A percentile compares a stretch with the other conserved stretches of the same genome.
Evolutionary conservation across 257 asterid genomes (phyloP).

Genomic region (Solanum chiquidenum): DNA sequence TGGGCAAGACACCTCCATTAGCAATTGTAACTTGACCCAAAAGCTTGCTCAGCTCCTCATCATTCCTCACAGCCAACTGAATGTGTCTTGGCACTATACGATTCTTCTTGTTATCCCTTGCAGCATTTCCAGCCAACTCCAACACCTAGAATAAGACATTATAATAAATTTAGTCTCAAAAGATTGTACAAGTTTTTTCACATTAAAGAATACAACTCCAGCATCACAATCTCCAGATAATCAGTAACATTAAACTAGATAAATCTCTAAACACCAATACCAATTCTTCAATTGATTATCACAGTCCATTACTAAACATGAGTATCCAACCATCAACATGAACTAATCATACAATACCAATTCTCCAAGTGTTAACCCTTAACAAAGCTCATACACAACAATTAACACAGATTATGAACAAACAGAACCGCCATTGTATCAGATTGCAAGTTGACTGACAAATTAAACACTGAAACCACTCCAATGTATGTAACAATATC

Average conservation of each 20-base stretch:
- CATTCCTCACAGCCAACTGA: conserved; percentile 7
- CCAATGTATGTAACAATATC: not conserved
- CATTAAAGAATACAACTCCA: not conserved
- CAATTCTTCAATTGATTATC: not conserved
- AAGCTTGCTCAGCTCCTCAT: conserved; percentile 8
- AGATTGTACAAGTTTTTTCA: not conserved
- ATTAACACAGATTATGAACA: too few species aligned
- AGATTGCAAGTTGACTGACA: not conserved
- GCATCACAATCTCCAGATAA: not conserved
- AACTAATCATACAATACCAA: not conserved
- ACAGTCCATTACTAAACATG: not conserved
- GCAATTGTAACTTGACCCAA: conserved; percentile 2
- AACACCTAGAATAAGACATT: not conserved
- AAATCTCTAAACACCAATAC: not conserved
- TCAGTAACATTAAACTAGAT: not conserved
- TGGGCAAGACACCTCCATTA: conserved; percentile 5
- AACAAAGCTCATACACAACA: not conserved
- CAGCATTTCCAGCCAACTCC: conserved; percentile 7
- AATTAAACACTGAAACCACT: not conserved
- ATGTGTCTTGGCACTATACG: conserved; percentile 3
- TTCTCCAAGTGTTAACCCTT: not conserved
- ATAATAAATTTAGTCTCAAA: not conserved
- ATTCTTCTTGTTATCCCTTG: conserved; percentile 8
- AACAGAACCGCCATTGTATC: not conserved
- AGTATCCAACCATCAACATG: not conserved